Base-by-base conservation (phyloP, 1,284 basidiomycete genomes). In the Tilletiopsis washingtonensis region DNA sequence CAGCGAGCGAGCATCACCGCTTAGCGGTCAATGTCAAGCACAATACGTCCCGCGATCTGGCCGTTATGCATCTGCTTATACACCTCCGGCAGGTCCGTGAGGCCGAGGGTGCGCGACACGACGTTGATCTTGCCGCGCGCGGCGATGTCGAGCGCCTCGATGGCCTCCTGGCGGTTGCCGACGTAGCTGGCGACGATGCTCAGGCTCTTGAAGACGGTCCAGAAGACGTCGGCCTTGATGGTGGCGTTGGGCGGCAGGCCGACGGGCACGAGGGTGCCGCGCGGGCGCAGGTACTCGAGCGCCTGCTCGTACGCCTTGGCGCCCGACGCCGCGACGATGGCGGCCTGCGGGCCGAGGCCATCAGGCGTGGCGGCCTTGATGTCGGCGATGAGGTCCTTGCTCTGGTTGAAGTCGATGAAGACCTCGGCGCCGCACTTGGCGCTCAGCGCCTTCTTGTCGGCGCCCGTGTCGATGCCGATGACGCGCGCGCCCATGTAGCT, bases 401-500 rank as follows among this genome's bases (percentile, higher is more conserved):
- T 49, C 40, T 62, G 78, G 61, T 78, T 81, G 77, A 87, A 89
- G 76, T 91, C 87, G 59, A 91, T 79, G 80, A 84, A 90, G 45
- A 78, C 78, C 59, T 85, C 82, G 0, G 86, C 86, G 40, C 88
- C 88, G 46, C 89, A 82, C 24, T 78, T 74, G 54, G 78, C 63
- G 70, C 80, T 82, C 14, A 91, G 78, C 44, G 81, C 76, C 64
- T 80, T 78, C 78, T 91, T 91, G 60, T 85, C 84, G 2, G 76
- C 80, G 27, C 88, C 86, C 2, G 82, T 82, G 63, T 87, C 85
- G 68, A 89, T 81, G 17, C 86, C 88, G 56, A 91, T 81, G 37
- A 88, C 84, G 24, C 83, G 81, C 52, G 86, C 80, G 11, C 71
- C 67, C 29, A 54, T 51, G n/a, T 42, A 39, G 14, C 49, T 53